Conservation (phyloP, 768 basidiomycete genomes). For the Lentinus tigrinus region DNA sequence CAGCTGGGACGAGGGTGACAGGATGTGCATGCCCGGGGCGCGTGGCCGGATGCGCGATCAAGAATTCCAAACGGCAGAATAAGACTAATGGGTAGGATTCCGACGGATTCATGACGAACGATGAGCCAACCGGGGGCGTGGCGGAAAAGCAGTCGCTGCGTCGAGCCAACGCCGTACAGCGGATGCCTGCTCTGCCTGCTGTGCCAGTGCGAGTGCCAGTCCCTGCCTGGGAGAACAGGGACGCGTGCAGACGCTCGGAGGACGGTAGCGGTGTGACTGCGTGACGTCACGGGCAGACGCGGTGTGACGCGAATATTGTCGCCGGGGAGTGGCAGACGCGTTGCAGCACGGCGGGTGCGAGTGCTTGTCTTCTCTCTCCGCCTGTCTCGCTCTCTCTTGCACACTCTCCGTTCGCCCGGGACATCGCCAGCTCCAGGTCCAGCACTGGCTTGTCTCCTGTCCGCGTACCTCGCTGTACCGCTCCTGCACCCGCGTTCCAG, state of each 20-base stretch:
- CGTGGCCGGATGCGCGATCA: constrained; percentile 7
- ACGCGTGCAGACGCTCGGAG: too few species aligned
- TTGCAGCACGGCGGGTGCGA: background rate
- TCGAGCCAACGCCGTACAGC: too few species aligned
- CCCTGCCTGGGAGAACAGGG: too few species aligned
- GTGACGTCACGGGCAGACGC: background rate
- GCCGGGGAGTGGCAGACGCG: background rate
- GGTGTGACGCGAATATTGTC: background rate
- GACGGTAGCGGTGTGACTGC: background rate
- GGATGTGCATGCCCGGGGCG: background rate
- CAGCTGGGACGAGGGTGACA: constrained; percentile 9
- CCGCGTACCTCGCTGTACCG: background rate
- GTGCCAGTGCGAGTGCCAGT: too few species aligned
- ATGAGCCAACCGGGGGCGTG: background rate
- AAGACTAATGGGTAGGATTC: background rate
- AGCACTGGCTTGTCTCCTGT: background rate
- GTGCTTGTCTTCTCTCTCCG: background rate
- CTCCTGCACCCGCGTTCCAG: background rate
- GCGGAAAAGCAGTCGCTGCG: background rate
- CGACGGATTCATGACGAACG: background rate
- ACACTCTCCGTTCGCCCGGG: constrained; percentile 9
- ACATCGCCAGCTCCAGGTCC: background rate
- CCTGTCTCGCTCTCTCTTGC: background rate
- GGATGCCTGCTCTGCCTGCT: too few species aligned
- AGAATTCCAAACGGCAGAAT: background rate